phyloP scores from a whole-genome alignment of 306 rosid species.

The Abrus pulchellus region DNA sequence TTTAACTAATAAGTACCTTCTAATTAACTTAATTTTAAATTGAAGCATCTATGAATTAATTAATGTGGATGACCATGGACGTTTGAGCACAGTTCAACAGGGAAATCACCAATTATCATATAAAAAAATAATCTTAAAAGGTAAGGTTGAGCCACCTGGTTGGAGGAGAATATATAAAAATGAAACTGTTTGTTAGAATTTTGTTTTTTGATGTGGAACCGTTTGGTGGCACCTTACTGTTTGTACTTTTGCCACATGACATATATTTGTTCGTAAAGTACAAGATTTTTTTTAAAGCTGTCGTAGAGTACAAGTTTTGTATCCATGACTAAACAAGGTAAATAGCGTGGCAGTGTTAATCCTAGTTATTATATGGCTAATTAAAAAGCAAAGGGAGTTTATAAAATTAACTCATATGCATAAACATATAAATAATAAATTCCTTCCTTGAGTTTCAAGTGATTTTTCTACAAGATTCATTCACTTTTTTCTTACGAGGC shows the following conservation, averaged over 20 bases:
- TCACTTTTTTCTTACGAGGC: not conserved
- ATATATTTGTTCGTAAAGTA: slow-evolving; percentile 27
- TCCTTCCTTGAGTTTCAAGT: slow-evolving; percentile 53
- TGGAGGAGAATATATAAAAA: slow-evolving; percentile 2
- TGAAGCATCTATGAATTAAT: not conserved
- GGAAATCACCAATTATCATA: slow-evolving; percentile 3
- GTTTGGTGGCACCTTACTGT: slow-evolving; percentile 36
- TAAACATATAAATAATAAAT: not conserved
- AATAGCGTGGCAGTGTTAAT: not conserved
- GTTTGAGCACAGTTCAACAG: not conserved
- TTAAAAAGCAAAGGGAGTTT: not conserved
- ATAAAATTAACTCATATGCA: not conserved
- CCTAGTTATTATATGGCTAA: not conserved
- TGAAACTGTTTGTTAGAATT: slow-evolving; percentile 16
- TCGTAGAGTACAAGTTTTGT: slow-evolving; percentile 38
- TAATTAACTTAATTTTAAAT: slow-evolving; percentile 13
- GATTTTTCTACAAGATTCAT: slow-evolving; percentile 33
- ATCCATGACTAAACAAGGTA: not conserved
- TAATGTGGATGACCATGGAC: not conserved
- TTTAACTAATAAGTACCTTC: slow-evolving; percentile 2
- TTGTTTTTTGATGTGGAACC: slow-evolving; percentile 34
- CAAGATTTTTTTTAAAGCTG: slow-evolving; percentile 8
- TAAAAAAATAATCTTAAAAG: slow-evolving; percentile 3
- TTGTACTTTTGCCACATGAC: slow-evolving; percentile 40
- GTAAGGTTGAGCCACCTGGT: slow-evolving; percentile 1